Evolutionary conservation across 2,329 filamentous ascomycete genomes (phyloP).

Genomic region (Colletotrichum sp.): DNA sequence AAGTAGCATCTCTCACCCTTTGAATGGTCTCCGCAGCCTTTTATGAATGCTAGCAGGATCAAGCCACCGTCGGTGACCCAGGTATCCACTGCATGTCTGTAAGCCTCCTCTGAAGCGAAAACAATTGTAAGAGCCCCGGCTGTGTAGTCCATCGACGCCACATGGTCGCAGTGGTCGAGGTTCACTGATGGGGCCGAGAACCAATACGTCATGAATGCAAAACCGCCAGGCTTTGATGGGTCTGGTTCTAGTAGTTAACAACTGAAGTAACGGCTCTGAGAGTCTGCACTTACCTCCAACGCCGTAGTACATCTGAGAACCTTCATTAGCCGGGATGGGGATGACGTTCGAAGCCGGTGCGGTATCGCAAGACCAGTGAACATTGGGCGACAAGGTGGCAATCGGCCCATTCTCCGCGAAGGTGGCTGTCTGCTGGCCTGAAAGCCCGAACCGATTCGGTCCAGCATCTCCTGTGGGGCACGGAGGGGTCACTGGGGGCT

Average conservation of each 20-base stretch:
- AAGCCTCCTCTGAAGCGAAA: neutral
- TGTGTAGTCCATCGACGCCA: slow-evolving; percentile 15
- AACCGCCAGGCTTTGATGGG: slow-evolving; percentile 21
- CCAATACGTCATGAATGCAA: slow-evolving; percentile 29
- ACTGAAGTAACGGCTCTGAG: no score
- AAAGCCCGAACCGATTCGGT: neutral
- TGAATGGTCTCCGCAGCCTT: slow-evolving; percentile 29
- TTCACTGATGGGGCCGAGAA: slow-evolving; percentile 32
- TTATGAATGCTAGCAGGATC: slow-evolving; percentile 28
- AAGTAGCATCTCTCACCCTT: slow-evolving; percentile 34
- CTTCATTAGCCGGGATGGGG: slow-evolving; percentile 24
- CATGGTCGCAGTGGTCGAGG: slow-evolving; percentile 30
- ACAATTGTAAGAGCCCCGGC: neutral
- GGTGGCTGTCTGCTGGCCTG: neutral
- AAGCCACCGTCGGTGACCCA: slow-evolving; percentile 25
- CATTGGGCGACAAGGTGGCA: neutral
- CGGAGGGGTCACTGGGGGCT: neutral
- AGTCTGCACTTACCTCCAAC: slow-evolving; percentile 9
- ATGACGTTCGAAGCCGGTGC: slow-evolving; percentile 25
- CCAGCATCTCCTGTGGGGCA: neutral
- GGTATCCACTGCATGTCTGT: neutral
- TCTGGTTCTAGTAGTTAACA: neutral
- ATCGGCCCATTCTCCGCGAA: neutral
- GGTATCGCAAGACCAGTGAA: slow-evolving; percentile 31
- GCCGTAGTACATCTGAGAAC: slow-evolving; percentile 29